Percentiles rank a stretch among this genome's conserved stretches.
phyloP scores from a whole-genome alignment of 192 early-diverging fungal genomes.

The Gorgonomyces haynaldii region DNA sequence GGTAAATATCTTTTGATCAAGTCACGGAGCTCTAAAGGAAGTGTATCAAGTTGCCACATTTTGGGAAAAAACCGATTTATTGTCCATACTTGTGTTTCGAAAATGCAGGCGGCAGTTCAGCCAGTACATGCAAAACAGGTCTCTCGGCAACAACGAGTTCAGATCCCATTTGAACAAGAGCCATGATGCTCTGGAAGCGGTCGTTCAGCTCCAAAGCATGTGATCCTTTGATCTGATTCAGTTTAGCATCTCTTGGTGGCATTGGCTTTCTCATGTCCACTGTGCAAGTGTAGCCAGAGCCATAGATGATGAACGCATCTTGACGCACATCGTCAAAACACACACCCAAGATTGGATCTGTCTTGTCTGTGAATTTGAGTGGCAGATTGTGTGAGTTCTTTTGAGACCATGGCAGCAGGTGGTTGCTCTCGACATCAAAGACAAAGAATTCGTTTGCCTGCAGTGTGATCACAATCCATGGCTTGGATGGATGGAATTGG shows the following conservation, averaged over 20 bases:
- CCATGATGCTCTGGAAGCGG: constrained; percentile 79
- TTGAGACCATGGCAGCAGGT: constrained; percentile 73
- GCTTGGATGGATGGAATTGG: constrained; percentile 47
- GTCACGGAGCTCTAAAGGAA: no score
- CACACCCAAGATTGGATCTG: constrained; percentile 64
- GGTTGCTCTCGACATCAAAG: constrained; percentile 53
- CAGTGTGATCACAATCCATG: constrained; percentile 46
- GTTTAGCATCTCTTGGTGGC: not conserved
- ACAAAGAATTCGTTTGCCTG: constrained; percentile 66
- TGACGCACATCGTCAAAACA: constrained; percentile 54
- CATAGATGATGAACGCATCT: constrained; percentile 57
- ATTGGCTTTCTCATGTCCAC: constrained; percentile 53
- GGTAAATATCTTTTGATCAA: no score
- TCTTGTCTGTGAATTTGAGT: constrained; percentile 42
- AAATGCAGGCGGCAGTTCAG: constrained; percentile 67
- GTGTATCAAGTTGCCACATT: no score
- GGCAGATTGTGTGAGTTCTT: constrained; percentile 58
- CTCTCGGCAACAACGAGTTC: constrained; percentile 82
- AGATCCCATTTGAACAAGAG: constrained; percentile 58
- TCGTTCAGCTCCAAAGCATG: constrained; percentile 34
- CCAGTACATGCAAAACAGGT: constrained; percentile 68
- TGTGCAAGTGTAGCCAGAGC: constrained; percentile 53
- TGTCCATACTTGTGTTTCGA: constrained; percentile 77
- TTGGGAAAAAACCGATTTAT: constrained; percentile 26
- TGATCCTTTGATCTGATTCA: not conserved